phyloP scores from a whole-genome alignment of 805 yeast species.

The Sporopachydermia quercuum region DNA sequence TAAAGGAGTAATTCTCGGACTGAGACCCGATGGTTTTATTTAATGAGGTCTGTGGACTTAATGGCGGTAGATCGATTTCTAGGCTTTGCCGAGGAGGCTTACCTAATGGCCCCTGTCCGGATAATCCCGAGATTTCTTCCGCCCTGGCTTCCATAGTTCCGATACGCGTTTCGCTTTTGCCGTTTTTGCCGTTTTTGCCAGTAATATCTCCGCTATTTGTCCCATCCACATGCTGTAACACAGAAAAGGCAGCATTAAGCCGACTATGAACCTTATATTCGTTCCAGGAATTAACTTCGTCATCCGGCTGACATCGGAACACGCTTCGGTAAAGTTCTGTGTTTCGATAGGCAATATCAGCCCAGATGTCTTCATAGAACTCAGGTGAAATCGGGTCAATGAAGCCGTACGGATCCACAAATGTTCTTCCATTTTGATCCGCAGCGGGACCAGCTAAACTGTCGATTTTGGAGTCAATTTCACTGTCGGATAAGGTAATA shows the following conservation, averaged over 20 bases:
- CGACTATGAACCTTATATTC: conserved; percentile 65
- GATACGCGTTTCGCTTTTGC: conserved; percentile 3
- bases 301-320: conserved; percentile 92
- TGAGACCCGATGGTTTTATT: neutral
- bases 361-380: conserved; percentile 81
- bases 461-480: conserved; percentile 25
- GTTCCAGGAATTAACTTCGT: conserved; percentile 77
- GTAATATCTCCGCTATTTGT: conserved; percentile 10
- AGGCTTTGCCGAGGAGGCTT: neutral
- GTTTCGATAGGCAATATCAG: conserved; percentile 66
- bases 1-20: too few species aligned
- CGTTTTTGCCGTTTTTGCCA: conserved; percentile 8
- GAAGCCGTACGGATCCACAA: conserved; percentile 78
- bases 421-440: conserved; percentile 23
- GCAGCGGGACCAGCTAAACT: conserved; percentile 23
- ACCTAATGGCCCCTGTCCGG: neutral
- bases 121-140: too few species aligned
- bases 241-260: conserved; percentile 42
- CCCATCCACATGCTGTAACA: conserved; percentile 15
- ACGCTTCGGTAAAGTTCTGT: conserved; percentile 70
- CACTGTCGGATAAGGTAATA: conserved; percentile 28
- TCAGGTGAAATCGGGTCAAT: conserved; percentile 75
- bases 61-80: neutral
- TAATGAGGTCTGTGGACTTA: neutral
- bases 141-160: conserved; percentile 1